Evolutionary conservation across 1,284 basidiomycete species (phyloP).

Genomic region (Sporisorium exsertum): DNA sequence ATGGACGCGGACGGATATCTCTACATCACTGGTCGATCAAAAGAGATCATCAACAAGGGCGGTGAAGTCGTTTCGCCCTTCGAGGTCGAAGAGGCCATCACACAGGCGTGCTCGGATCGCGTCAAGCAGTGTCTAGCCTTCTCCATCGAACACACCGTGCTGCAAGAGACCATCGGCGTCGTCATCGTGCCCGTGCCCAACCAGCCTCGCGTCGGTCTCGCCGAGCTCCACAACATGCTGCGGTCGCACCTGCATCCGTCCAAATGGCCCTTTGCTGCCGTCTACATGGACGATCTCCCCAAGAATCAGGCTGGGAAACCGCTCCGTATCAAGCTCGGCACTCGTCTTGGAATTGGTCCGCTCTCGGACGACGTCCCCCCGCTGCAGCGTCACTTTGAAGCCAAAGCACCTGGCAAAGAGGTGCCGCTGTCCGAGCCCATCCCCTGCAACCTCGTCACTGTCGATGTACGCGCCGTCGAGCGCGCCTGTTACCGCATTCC

Average conservation of each 20-base stretch:
- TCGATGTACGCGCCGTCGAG: conserved; percentile 68
- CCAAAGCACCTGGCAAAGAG: conserved; percentile 66
- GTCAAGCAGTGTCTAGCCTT: conserved; percentile 69
- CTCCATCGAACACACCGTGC: conserved; percentile 68
- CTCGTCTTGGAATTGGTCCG: conserved; percentile 66
- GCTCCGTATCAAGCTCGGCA: conserved; percentile 69
- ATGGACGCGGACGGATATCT: conserved; percentile 69
- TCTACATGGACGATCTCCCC: conserved; percentile 69
- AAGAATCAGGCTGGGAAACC: conserved; percentile 69
- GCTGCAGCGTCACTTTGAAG: conserved; percentile 68
- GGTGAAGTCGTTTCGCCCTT: conserved; percentile 69
- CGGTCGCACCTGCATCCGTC: conserved; percentile 67
- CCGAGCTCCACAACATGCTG: conserved; percentile 68
- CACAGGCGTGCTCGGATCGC: conserved; percentile 65
- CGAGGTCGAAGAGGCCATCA: conserved; percentile 69
- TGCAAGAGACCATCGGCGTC: conserved; percentile 69
- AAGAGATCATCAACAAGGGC: conserved; percentile 70
- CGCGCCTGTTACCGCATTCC: conserved; percentile 69
- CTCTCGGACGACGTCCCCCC: conserved; percentile 67
- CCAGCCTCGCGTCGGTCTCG: conserved; percentile 67
- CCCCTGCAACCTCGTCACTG: conserved; percentile 66
- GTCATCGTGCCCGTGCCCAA: conserved; percentile 68
- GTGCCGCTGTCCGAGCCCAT: conserved; percentile 67
- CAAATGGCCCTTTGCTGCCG: conserved; percentile 69
- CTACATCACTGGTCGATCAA: conserved; percentile 69